These are phyloP conservation scores for Diplodia sapinea DNA, from an alignment of 2,329 filamentous ascomycete species.

Conservation along the genomic window DNA sequence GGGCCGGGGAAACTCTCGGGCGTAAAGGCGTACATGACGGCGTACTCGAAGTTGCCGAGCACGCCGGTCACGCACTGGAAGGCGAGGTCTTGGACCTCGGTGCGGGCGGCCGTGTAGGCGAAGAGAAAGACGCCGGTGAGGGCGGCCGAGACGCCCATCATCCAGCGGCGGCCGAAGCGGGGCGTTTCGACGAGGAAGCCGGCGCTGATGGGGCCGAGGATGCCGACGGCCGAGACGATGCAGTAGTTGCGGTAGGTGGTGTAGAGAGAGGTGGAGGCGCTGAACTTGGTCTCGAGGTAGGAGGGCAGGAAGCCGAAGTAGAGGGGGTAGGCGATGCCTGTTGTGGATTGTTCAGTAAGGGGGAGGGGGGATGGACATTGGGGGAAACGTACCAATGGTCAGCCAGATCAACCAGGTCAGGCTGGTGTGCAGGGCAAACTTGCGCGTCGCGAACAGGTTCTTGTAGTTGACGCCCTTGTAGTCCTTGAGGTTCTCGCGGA, in stretches of 20 bases:
- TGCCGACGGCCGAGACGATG: conserved; percentile 43
- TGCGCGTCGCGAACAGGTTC: conserved; percentile 39
- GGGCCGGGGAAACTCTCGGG: conserved; percentile 65
- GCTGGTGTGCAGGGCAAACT: conserved; percentile 40
- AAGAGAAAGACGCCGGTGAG: conserved; percentile 57
- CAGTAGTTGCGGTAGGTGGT: conserved; percentile 33
- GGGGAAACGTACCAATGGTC: conserved; percentile 43
- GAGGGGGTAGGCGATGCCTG: conserved; percentile 54
- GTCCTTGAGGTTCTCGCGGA: conserved; percentile 41
- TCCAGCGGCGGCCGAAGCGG: conserved; percentile 52
- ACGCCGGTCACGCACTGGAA: conserved; percentile 53
- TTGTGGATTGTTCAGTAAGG: not conserved
- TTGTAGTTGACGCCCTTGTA: conserved; percentile 40
- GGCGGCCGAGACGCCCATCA: conserved; percentile 53
- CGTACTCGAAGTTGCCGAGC: conserved; percentile 50
- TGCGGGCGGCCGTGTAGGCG: conserved; percentile 52
- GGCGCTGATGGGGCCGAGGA: conserved; percentile 51
- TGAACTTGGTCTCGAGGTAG: conserved; percentile 51
- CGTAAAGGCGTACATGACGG: conserved; percentile 55
- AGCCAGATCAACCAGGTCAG: conserved; percentile 54
- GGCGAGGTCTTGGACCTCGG: conserved; percentile 43
- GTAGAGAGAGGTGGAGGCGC: conserved; percentile 20
- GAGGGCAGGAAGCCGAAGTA: conserved; percentile 57
- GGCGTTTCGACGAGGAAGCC: conserved; percentile 51
- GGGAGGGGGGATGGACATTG: not conserved